A percentile compares a stretch with the other conserved stretches of the same genome.
Evolutionary conservation across 192 early-diverging fungal species (phyloP).

Genomic region (Fimicolochytrium jonesii): DNA sequence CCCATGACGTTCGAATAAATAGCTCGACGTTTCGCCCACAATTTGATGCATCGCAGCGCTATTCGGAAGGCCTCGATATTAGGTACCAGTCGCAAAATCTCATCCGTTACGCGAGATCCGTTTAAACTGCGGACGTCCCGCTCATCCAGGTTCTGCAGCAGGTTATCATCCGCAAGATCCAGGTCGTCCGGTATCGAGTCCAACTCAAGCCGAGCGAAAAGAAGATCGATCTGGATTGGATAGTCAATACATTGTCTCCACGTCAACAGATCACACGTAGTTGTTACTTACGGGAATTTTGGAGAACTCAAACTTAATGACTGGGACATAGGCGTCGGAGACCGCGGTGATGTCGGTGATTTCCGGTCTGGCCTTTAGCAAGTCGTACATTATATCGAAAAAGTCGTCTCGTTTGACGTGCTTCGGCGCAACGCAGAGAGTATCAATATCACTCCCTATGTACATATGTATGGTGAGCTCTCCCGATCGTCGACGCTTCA

Average conservation of each 20-base stretch:
- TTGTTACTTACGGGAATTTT: slow-evolving; percentile 68
- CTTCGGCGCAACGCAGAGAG: slow-evolving; percentile 87
- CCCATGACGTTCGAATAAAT: slow-evolving; percentile 97
- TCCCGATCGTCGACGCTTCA: too few relatives aligned
- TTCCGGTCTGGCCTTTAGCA: slow-evolving; percentile 77
- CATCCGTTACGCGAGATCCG: slow-evolving; percentile 94
- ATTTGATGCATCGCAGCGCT: slow-evolving; percentile 88
- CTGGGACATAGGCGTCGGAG: slow-evolving; percentile 87
- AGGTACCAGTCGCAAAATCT: slow-evolving; percentile 90
- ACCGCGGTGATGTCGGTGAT: slow-evolving; percentile 84
- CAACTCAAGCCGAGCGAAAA: slow-evolving; percentile 76
- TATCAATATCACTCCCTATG: slow-evolving; percentile 95
- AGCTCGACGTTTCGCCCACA: slow-evolving; percentile 92
- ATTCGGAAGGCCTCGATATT: slow-evolving; percentile 83
- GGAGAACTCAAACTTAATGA: slow-evolving; percentile 91
- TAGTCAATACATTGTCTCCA: too few relatives aligned
- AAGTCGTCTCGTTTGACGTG: slow-evolving; percentile 91
- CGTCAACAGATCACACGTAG: too few relatives aligned
- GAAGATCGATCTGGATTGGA: slow-evolving; percentile 92
- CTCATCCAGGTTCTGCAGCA: slow-evolving; percentile 87
- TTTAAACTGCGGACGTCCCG: slow-evolving; percentile 84
- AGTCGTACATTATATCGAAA: slow-evolving; percentile 81
- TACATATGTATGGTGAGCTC: neutral
- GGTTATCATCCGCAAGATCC: slow-evolving; percentile 77
- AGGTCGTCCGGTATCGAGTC: slow-evolving; percentile 78